Base-by-base conservation (phyloP, 257 asterid species). In the Vinca minor region DNA sequence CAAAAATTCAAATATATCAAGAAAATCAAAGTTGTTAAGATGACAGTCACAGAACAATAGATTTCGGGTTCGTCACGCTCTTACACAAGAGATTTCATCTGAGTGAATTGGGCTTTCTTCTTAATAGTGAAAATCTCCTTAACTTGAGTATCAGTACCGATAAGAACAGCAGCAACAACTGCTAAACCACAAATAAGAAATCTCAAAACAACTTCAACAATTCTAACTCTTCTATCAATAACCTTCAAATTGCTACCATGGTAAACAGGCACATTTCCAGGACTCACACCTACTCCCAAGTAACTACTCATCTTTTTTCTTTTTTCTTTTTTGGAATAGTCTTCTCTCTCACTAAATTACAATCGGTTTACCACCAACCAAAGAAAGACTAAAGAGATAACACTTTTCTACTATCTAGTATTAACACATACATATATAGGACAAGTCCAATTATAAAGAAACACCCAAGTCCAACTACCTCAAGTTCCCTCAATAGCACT, bases 41-140 rank as follows among this genome's bases (percentile, higher is more conserved):
- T 50, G 62, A 25, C 14, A 34, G 7, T 2, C 38, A 34, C 3
- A 34, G 38, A 34, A 34, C 4, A 34, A 34, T 2, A 34, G 38
- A 34, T 3, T 34, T n/a, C n/a, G n/a, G n/a, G n/a, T n/a, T n/a
- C n/a, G n/a, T n/a, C n/a, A n/a, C n/a, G 38, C 7, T 64, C 96
- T 83, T 84, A 93, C 99, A 89, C 85, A 48, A 90, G 88, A 52
- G 96, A 84, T 76, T 93, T 90, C 95, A 93, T 85, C 75, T 93
- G 96, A 48, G 95, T 93, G 60, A 84, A 93, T 69, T 79, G 87
- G 67, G 99, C 99, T 77, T 69, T 76, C 83, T 87, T 90, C 83
- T 66, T 72, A 42, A 93, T 84, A 9, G 87, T 74, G 83, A 93
- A 93, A 62, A 93, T 77, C 68, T 85, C 97, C 78, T 70, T 84